Evolutionary conservation across 2,329 filamentous ascomycete species (phyloP).

Genomic region (Aspergillus calidoustus): DNA sequence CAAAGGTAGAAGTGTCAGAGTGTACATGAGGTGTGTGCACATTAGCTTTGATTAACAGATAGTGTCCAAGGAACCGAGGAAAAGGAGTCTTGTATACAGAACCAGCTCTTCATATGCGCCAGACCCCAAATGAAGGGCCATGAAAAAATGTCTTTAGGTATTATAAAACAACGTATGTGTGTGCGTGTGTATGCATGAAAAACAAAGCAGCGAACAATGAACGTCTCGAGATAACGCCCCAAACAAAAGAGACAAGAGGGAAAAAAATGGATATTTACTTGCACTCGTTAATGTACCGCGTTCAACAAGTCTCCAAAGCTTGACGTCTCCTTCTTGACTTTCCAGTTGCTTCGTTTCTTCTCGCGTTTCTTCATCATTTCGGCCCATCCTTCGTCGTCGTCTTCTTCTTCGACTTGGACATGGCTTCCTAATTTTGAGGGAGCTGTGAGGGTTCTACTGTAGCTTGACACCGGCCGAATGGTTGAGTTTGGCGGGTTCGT

Average conservation of each 20-base stretch:
- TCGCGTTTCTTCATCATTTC: slow-evolving; percentile 56
- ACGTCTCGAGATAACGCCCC: slow-evolving; percentile 7
- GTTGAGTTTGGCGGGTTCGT: slow-evolving; percentile 35
- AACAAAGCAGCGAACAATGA: slow-evolving; percentile 1
- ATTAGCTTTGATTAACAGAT: slow-evolving; percentile 8
- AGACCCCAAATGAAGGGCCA: background rate
- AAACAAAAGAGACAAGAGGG: slow-evolving; percentile 2
- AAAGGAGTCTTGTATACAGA: slow-evolving; percentile 1
- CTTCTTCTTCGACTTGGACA: slow-evolving; percentile 46
- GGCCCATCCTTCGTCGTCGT: slow-evolving; percentile 56
- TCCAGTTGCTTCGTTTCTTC: slow-evolving; percentile 54
- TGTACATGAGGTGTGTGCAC: background rate
- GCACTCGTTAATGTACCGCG: slow-evolving; percentile 37
- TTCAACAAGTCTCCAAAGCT: slow-evolving; percentile 44
- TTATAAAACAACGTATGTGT: slow-evolving; percentile 17
- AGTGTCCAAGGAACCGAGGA: slow-evolving; percentile 22
- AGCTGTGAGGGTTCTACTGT: slow-evolving; percentile 23
- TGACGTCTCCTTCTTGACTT: slow-evolving; percentile 45
- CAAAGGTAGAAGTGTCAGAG: background rate
- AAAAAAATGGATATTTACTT: slow-evolving; percentile 18
- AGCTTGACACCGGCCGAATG: slow-evolving; percentile 34
- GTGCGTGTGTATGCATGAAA: background rate
- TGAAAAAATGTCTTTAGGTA: slow-evolving; percentile 1
- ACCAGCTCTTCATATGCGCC: slow-evolving; percentile 6
- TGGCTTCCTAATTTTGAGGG: slow-evolving; percentile 23